Evolutionary conservation across 129 eudicot genomes (phyloP).

Genomic region (Arctium minus): DNA sequence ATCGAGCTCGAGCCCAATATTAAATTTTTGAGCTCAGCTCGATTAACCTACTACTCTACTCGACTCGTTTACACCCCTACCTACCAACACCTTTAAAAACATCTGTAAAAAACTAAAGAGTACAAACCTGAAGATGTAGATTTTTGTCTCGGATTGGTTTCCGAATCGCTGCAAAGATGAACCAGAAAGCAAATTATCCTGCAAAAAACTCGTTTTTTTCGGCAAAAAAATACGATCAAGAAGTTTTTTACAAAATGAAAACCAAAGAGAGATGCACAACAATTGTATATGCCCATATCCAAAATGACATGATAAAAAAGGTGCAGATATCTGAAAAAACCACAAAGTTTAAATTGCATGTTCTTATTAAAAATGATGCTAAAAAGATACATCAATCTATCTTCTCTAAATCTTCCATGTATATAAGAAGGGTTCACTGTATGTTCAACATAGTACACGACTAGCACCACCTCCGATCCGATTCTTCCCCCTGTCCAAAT

Average conservation of each 20-base stretch:
- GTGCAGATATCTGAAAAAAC: neutral
- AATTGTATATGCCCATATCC: conserved; percentile 2
- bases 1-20: too few relatives aligned
- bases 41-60: too few relatives aligned
- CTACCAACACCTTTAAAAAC: too few relatives aligned
- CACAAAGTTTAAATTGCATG: conserved; percentile 6
- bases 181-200: neutral
- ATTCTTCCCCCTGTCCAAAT: conserved; percentile 15
- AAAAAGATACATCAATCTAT: conserved; percentile 13
- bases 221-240: neutral
- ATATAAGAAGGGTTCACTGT: conserved; percentile 29
- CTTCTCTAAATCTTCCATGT: conserved; percentile 33
- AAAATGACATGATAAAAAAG: conserved; percentile 3
- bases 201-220: neutral
- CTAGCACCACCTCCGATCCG: conserved; percentile 9
- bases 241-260: conserved; percentile 9
- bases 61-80: too few relatives aligned
- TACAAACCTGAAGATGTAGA: neutral
- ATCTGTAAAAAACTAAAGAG: neutral
- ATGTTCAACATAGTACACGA: conserved; percentile 37
- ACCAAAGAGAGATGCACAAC: conserved; percentile 21
- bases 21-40: too few relatives aligned
- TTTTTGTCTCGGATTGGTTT: neutral
- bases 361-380: conserved; percentile 12
- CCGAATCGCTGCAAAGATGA: neutral